These are phyloP conservation scores for Solanum sejunctum DNA, from an alignment of 257 asterid genomes.

Conservation along the genomic window DNA sequence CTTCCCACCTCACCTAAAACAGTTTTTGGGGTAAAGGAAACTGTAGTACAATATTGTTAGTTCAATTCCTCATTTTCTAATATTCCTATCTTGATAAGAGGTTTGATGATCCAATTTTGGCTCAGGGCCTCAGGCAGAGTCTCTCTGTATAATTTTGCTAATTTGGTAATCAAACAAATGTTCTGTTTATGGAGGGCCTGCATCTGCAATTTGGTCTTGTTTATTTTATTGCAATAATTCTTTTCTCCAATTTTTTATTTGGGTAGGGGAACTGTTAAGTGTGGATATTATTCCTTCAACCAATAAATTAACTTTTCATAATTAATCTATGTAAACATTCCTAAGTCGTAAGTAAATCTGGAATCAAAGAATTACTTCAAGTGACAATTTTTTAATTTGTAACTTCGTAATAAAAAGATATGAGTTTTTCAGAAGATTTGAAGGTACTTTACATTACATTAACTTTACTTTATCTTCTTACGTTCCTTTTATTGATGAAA, in stretches of 20 bases:
- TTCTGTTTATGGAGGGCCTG: neutral
- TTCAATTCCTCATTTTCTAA: neutral
- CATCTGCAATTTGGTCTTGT: neutral
- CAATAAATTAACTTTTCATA: no score
- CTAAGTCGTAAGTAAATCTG: no score
- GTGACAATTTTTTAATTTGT: no score
- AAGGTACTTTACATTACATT: no score
- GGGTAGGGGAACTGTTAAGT: neutral
- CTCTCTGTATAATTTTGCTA: neutral
- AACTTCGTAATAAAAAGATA: no score
- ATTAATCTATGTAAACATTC: no score
- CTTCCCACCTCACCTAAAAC: neutral
- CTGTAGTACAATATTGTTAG: neutral
- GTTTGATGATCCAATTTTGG: neutral
- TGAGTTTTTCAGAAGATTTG: no score
- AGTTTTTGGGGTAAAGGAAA: neutral
- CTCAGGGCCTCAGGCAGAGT: neutral
- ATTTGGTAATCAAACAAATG: neutral
- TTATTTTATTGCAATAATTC: neutral
- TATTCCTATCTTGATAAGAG: neutral
- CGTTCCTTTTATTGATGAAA: no score
- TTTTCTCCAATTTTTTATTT: neutral
- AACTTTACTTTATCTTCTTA: no score
- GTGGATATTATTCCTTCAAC: no score
- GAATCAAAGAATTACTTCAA: no score